Evolutionary conservation across 2,329 filamentous ascomycete species (phyloP).

Genomic region (Westerdykella aurantiaca): DNA sequence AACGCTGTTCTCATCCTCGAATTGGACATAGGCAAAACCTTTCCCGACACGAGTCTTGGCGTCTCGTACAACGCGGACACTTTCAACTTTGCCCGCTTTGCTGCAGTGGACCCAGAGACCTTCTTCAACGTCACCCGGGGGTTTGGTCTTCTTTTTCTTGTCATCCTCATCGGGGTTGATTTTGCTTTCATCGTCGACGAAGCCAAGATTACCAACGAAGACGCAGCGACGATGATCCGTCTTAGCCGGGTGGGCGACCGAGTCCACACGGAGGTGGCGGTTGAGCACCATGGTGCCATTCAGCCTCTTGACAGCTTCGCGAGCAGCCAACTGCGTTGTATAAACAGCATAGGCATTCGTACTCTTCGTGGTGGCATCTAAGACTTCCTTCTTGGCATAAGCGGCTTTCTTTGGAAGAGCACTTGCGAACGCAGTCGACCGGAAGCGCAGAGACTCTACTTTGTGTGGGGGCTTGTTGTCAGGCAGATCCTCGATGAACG

Average conservation of each 20-base stretch:
- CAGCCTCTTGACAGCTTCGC: conserved; percentile 67
- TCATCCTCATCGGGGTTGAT: conserved; percentile 57
- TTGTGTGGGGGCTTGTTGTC: conserved; percentile 55
- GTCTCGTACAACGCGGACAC: conserved; percentile 86
- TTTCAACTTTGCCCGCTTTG: conserved; percentile 78
- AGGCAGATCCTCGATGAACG: conserved; percentile 56
- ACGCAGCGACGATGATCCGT: conserved; percentile 85
- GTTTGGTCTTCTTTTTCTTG: conserved; percentile 62
- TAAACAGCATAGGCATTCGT: conserved; percentile 95
- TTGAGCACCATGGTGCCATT: conserved; percentile 82
- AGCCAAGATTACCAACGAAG: conserved; percentile 93
- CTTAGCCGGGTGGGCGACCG: conserved; percentile 76
- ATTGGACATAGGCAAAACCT: conserved; percentile 96
- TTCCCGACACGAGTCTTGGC: conserved; percentile 88
- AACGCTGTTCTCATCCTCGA: conserved; percentile 77
- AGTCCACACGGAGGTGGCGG: conserved; percentile 85
- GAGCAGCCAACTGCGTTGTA: conserved; percentile 66
- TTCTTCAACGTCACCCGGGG: conserved; percentile 83
- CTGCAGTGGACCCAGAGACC: conserved; percentile 80
- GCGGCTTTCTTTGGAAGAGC: conserved; percentile 89
- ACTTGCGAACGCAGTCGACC: conserved; percentile 79
- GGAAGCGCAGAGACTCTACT: conserved; percentile 87
- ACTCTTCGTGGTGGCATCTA: conserved; percentile 85
- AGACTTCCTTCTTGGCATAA: conserved; percentile 82
- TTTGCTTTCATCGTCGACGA: conserved; percentile 84